Base-by-base conservation (phyloP, 495 filamentous ascomycete species). In the Lophiotrema nucula region DNA sequence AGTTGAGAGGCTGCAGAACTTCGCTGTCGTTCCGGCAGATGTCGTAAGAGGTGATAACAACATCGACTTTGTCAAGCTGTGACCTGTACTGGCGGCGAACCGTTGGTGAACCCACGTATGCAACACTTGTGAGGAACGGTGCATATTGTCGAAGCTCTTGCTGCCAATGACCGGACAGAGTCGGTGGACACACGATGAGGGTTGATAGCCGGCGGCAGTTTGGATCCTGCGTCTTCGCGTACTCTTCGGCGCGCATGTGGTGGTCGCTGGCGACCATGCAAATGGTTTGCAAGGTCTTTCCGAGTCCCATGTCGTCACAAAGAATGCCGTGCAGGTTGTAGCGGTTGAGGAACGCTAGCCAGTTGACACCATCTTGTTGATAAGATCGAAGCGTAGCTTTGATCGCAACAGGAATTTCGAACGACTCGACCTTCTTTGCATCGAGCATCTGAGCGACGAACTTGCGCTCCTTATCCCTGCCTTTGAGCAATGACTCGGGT, bases 211-310 rank as follows among this genome's bases (percentile, higher is more conserved):
- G 86, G 28, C 90, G 81, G 25, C 83, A 78, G 67, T 98, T 92
- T 8, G 81, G 77, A 15, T 86, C 79, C 47, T 84, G 78, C 1
- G 91, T 93, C 70, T 84, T 88, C 44, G 81, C 83, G 64, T 84
- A 97, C 69, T 97, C 90, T 67, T 97, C 89, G 5, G 87, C 89
- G 42, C 93, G 88, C 69, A 93, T 76, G 68, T 96, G 91, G 69
- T 98, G 93, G 69, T 98, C 93, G 74, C 89, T 95, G 8, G 93
- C 92, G 43, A 98, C 92, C 66, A 98, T 97, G 69, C 95, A 97
- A 41, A 98, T 82, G 0, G 93, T 98, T 72, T 98, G 93, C 19
- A 98, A 77, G 1, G 93, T 98, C 72, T 98, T 98, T 27, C 93
- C 93, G 41, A 98, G 88, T 62, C 93, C 93, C 93, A 98, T 98